Conservation (phyloP, 140 eudicot genomes). For the Artemisia princeps region DNA sequence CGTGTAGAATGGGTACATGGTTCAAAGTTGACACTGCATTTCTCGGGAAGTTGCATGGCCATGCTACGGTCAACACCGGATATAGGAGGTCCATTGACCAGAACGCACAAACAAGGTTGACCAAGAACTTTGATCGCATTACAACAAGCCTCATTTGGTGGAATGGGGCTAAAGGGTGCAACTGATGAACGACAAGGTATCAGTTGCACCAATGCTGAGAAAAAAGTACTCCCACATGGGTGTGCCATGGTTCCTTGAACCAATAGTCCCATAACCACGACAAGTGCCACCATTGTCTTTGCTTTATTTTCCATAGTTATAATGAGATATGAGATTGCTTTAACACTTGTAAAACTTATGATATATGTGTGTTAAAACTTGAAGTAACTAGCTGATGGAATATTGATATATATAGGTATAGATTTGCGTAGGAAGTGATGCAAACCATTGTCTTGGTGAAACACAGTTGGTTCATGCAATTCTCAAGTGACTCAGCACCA, state of each 20-base stretch:
- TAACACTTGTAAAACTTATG: conserved; percentile 13
- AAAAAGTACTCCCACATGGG: conserved; percentile 78
- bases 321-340: background rate
- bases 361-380: conserved; percentile 12
- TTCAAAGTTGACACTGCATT: conserved; percentile 75
- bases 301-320: conserved; percentile 33
- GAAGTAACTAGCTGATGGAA: conserved; percentile 12
- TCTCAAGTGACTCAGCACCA: conserved; percentile 27
- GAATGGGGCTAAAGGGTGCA: conserved; percentile 77
- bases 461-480: conserved; percentile 45
- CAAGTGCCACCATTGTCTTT: conserved; percentile 21
- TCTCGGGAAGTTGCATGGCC: conserved; percentile 93
- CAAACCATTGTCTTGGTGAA: conserved; percentile 30
- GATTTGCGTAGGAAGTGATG: conserved; percentile 24
- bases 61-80: conserved; percentile 88
- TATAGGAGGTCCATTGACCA: conserved; percentile 92
- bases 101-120: conserved; percentile 89
- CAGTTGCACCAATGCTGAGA: conserved; percentile 83
- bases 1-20: conserved; percentile 50
- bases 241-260: conserved; percentile 43
- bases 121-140: conserved; percentile 71
- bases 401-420: conserved; percentile 30
- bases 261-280: conserved; percentile 33
- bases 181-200: conserved; percentile 91
- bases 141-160: conserved; percentile 81